A percentile compares a stretch with the other conserved stretches of the same genome.
phyloP scores from a whole-genome alignment of 2,329 filamentous ascomycete species.

The Xylariaceae sp. region DNA sequence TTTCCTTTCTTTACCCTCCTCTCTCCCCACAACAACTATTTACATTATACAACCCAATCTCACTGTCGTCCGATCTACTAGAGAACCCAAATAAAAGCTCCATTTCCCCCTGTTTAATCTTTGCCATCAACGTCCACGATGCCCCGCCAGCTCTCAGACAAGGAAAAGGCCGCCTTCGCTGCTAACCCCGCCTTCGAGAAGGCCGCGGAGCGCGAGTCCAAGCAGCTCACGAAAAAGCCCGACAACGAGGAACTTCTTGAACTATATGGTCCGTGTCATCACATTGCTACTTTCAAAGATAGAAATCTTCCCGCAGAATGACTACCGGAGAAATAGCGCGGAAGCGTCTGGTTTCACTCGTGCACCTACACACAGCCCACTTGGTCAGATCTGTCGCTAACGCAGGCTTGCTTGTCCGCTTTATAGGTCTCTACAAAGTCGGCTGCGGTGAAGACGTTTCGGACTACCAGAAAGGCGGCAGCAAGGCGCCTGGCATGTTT shows the following conservation, averaged over 20 bases:
- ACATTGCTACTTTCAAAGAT: neutral
- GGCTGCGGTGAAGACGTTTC: constrained; percentile 51
- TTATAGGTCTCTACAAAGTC: constrained; percentile 53
- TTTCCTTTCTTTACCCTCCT: neutral
- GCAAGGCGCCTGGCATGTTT: constrained; percentile 56
- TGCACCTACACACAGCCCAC: neutral
- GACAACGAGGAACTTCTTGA: constrained; percentile 59
- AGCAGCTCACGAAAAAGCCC: constrained; percentile 62
- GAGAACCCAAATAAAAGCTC: neutral
- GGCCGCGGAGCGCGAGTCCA: constrained; percentile 44
- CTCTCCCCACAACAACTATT: neutral
- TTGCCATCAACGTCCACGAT: constrained; percentile 1
- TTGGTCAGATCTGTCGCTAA: neutral
- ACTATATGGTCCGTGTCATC: constrained; percentile 46
- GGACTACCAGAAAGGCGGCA: constrained; percentile 39
- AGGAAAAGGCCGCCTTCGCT: constrained; percentile 13
- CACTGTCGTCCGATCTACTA: no score
- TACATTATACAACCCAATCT: no score
- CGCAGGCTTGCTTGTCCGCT: neutral
- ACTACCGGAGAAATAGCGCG: no score
- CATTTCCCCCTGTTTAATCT: neutral
- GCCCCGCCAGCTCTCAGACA: constrained; percentile 6
- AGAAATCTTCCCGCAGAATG: neutral
- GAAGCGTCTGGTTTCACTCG: no score
- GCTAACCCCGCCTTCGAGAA: constrained; percentile 14